Percentiles rank a stretch among this genome's conserved stretches.
phyloP scores from a whole-genome alignment of 129 eudicot species.

The Flaveria brownii region DNA sequence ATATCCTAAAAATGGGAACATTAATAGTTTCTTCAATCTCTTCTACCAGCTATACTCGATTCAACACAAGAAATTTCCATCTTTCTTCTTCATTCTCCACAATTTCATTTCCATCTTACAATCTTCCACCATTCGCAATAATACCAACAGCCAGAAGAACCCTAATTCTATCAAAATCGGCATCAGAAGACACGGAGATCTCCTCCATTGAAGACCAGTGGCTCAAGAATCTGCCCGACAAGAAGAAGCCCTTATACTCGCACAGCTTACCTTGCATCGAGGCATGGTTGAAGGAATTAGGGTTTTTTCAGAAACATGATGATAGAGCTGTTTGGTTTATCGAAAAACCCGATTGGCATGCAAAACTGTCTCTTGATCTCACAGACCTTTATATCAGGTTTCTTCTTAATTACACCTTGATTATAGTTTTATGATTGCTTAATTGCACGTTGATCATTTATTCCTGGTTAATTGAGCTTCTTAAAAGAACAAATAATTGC shows the following conservation, averaged over 20 bases:
- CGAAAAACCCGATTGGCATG: slow-evolving; percentile 86
- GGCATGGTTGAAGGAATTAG: slow-evolving; percentile 72
- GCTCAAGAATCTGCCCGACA: slow-evolving; percentile 80
- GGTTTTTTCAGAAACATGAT: slow-evolving; percentile 76
- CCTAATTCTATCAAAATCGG: slow-evolving; percentile 38
- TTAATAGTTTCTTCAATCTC: slow-evolving; percentile 44
- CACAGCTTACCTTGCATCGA: slow-evolving; percentile 92
- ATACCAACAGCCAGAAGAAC: slow-evolving; percentile 37
- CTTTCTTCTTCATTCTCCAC: slow-evolving; percentile 22
- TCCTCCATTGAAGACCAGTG: slow-evolving; percentile 59
- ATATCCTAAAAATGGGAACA: slow-evolving; percentile 13
- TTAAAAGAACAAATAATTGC: too few relatives aligned
- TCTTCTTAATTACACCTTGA: not conserved
- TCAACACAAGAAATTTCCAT: slow-evolving; percentile 19
- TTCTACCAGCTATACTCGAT: slow-evolving; percentile 18
- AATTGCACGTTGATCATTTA: not conserved
- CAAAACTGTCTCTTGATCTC: slow-evolving; percentile 78
- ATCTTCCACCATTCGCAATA: slow-evolving; percentile 24
- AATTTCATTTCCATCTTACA: slow-evolving; percentile 31
- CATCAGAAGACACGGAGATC: slow-evolving; percentile 49
- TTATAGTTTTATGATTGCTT: not conserved
- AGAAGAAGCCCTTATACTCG: slow-evolving; percentile 79
- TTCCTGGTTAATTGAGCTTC: not conserved
- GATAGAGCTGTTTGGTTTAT: slow-evolving; percentile 91
- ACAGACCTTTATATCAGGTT: slow-evolving; percentile 90